Conservation (phyloP, 179 eudicot genomes). For the Corrigiola litoralis region DNA sequence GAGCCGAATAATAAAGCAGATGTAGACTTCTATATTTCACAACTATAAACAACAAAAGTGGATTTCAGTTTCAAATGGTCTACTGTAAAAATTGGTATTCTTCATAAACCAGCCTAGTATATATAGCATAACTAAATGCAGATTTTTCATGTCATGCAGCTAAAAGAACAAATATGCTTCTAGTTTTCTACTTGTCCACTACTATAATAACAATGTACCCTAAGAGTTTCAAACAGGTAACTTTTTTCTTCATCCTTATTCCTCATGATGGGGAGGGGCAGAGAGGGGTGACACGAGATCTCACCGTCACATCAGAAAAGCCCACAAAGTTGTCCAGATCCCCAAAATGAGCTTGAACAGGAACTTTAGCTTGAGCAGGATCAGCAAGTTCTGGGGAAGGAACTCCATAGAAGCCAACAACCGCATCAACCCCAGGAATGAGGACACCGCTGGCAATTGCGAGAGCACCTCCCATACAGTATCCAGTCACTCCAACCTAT, state of each 20-base stretch:
- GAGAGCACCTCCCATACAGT: conserved; percentile 98
- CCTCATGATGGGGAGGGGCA: not conserved
- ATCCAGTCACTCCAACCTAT: conserved; percentile 92
- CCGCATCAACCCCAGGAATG: conserved; percentile 82
- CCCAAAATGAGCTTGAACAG: conserved; percentile 88
- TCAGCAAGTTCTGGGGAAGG: conserved; percentile 81
- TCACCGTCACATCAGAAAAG: conserved; percentile 82
- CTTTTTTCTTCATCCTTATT: not conserved
- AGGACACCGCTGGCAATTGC: conserved; percentile 77
- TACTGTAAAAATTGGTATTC: no score
- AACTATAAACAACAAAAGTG: no score
- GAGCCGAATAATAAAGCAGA: no score
- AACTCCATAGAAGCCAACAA: conserved; percentile 76
- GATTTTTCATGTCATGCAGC: no score
- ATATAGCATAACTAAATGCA: no score
- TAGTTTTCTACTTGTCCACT: not conserved
- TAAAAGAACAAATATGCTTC: no score
- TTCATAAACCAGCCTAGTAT: no score
- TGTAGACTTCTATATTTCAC: no score
- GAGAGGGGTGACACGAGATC: not conserved
- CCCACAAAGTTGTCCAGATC: conserved; percentile 72
- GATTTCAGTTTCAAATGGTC: no score
- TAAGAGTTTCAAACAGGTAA: not conserved
- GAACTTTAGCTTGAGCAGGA: conserved; percentile 72
- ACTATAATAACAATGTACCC: not conserved